A percentile compares a stretch with the other conserved stretches of the same genome.
Conservation (phyloP, 306 rosid genomes). For the Fagus sylvatica region DNA sequence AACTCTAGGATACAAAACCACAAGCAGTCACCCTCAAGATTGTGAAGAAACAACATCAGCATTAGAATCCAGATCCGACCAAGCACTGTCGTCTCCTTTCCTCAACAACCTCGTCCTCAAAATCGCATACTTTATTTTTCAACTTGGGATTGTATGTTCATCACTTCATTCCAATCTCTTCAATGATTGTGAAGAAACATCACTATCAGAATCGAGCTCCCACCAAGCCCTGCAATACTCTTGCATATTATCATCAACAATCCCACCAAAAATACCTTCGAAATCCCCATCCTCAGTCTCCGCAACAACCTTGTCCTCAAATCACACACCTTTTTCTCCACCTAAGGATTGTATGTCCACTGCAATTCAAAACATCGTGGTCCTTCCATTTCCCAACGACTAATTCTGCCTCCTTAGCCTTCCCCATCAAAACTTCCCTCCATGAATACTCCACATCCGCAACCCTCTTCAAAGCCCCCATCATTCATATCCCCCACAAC, state of each 20-base stretch:
- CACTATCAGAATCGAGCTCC: too few species aligned
- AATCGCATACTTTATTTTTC: too few species aligned
- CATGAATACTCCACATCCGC: constrained; percentile 71
- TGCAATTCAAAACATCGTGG: constrained; percentile 69
- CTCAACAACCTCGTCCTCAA: too few species aligned
- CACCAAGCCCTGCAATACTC: too few species aligned
- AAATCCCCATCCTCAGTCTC: constrained; percentile 19
- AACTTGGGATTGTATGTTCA: too few species aligned
- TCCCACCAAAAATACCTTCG: background rate
- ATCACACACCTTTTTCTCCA: constrained; percentile 24
- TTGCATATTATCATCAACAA: background rate
- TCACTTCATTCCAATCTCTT: too few species aligned
- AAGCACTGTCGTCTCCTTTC: constrained; percentile 13
- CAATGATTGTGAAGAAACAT: too few species aligned
- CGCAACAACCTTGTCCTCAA: background rate
- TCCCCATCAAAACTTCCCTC: constrained; percentile 77
- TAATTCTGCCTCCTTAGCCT: constrained; percentile 67
- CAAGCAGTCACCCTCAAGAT: background rate
- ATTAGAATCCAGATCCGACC: constrained; percentile 39
- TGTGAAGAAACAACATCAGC: constrained; percentile 2
- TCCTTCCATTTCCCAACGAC: constrained; percentile 84
- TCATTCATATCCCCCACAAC: constrained; percentile 69
- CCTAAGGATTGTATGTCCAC: constrained; percentile 67
- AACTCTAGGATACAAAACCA: background rate
- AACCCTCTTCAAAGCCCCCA: constrained; percentile 69